Base-by-base conservation (phyloP, 2,329 filamentous ascomycete genomes). In the Amphichorda felina region DNA sequence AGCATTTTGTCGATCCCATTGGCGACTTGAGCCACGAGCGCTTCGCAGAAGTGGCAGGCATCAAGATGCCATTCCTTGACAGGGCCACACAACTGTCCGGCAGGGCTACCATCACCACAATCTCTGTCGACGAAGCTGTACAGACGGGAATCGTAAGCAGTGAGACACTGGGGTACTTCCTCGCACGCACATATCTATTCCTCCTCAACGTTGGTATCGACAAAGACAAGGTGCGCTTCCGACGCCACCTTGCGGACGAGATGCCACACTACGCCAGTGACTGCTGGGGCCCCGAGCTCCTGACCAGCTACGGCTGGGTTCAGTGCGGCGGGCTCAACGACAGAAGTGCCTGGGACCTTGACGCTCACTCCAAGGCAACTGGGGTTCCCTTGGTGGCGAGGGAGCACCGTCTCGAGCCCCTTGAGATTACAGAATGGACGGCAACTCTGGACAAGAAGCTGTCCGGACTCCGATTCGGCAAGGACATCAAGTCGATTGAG, bases 211-310 rank as follows among this genome's bases (percentile, higher is more conserved):
- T 82, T 30, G 76, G 77, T 44, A 61, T 74, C 31, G 74, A 81
- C 51, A 56, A 61, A 38, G 63, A 56, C 40, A 81, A 80, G 57
- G 63, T 82, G 27, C 70, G 77, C n/a, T 80, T 80, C 61, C 63
- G 77, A 47, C 77, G 81, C 50, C 77, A 82, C 55, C 77, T 81
- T 72, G 68, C 66, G 34, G 80, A 80, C 47, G 77, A 82, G 52
- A 81, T 81, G 77, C 76, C 76, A 3, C 76, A 81, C 54, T 81
- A 81, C 50, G 76, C 76, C n/a, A 66, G 72, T 25, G 76, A 81
- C 55, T 81, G 76, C 57, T 80, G 76, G 76, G 76, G 81, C 51
- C 76, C 75, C n/a, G 75, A 81, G 50, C 57, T 81, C 30, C 61
- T 71, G 36, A 79, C 70, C 40, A 76, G 70, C 42, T 79, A 79